Evolutionary conservation across 2,329 filamentous ascomycete species (phyloP).

Genomic region (Colletotrichum magnum): DNA sequence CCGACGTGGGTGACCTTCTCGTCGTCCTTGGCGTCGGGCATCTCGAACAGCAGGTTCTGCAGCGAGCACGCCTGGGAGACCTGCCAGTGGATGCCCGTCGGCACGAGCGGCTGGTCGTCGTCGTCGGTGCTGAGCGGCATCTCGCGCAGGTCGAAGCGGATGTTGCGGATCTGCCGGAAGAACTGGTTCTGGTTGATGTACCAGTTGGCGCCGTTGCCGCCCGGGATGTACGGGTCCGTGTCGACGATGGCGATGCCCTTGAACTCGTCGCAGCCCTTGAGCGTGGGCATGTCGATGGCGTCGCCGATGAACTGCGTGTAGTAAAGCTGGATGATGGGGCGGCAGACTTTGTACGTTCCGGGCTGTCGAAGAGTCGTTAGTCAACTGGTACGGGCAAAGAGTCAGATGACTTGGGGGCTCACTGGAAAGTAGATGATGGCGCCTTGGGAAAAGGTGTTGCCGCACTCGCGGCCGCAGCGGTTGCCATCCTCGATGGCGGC

Average conservation of each 20-base stretch:
- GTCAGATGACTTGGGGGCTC: too few species aligned
- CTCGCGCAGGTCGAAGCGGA: conserved; percentile 73
- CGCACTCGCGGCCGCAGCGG: conserved; percentile 44
- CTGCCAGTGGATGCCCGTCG: conserved; percentile 73
- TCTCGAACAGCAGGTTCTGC: conserved; percentile 65
- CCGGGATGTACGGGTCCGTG: conserved; percentile 69
- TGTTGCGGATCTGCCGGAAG: conserved; percentile 75
- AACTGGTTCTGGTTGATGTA: conserved; percentile 69
- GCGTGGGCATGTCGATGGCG: conserved; percentile 5
- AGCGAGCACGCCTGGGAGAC: conserved; percentile 70
- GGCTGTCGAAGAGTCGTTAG: background rate
- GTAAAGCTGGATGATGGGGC: conserved; percentile 73
- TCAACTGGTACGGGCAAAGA: too few species aligned
- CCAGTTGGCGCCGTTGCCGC: conserved; percentile 50
- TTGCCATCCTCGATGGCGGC: background rate
- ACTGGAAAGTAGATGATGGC: conserved; percentile 61
- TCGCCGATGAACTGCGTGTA: conserved; percentile 70
- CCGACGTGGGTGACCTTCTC: background rate
- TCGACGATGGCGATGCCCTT: conserved; percentile 80
- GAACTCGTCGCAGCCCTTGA: conserved; percentile 42
- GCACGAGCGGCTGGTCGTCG: conserved; percentile 46
- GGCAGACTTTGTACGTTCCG: conserved; percentile 71
- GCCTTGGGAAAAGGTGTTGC: conserved; percentile 45
- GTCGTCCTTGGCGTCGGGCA: conserved; percentile 46
- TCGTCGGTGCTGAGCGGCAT: conserved; percentile 49